Percentiles rank a stretch among this genome's conserved stretches.
Evolutionary conservation across 805 yeast species (phyloP).

Genomic region (Naumovozyma castellii): DNA sequence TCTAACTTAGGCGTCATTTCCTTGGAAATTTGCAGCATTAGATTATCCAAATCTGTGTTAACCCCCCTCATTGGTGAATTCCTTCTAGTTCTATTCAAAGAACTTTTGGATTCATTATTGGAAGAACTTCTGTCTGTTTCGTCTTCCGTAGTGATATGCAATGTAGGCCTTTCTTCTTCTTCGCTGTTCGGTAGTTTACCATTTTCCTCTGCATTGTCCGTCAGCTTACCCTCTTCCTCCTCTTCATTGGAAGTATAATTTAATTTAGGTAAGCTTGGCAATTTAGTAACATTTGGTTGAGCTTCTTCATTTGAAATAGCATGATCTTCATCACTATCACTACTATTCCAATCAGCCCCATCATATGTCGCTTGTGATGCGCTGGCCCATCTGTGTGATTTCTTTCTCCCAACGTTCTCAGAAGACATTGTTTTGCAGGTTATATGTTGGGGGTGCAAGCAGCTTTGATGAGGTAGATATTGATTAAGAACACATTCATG

Average conservation of each 20-base stretch:
- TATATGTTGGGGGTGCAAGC: not conserved
- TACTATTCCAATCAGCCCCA: constrained; percentile 35
- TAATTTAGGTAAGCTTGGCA: constrained; percentile 24
- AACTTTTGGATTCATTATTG: not conserved
- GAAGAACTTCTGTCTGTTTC: not conserved
- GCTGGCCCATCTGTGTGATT: constrained; percentile 35
- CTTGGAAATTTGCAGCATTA: constrained; percentile 26
- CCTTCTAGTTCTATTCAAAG: not conserved
- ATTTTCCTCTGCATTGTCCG: constrained; percentile 10
- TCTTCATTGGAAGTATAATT: constrained; percentile 8
- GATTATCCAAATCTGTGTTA: constrained; percentile 23
- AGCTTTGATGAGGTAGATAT: not conserved
- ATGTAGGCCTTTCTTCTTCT: not conserved
- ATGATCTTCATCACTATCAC: constrained; percentile 15
- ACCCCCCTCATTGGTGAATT: constrained; percentile 10
- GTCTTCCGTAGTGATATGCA: not conserved
- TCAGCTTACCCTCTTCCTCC: constrained; percentile 1
- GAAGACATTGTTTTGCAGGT: constrained; percentile 4
- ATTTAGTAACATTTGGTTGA: constrained; percentile 4
- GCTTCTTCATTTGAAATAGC: constrained; percentile 1
- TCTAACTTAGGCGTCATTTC: constrained; percentile 23
- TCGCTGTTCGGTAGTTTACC: not conserved
- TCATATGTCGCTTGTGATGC: constrained; percentile 34
- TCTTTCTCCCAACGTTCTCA: constrained; percentile 31
- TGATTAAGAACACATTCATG: no score